Conservation (phyloP, 495 filamentous ascomycete species). For the Podospora tetraspora region DNA sequence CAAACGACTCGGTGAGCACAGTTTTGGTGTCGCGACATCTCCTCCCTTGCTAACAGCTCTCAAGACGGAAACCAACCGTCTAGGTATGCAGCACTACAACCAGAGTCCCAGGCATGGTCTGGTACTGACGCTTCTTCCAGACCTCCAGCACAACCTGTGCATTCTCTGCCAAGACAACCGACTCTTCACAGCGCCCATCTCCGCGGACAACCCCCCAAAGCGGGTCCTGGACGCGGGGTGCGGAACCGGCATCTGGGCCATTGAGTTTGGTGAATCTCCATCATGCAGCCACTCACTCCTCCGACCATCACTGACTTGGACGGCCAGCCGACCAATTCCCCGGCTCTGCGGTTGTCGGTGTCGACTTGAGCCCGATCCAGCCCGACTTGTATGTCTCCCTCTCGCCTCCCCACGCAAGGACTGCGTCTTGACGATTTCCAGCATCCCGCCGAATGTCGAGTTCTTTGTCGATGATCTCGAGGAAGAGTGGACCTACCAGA, state of each 20-base stretch:
- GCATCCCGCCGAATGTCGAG: constrained; percentile 42
- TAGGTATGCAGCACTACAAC: not conserved
- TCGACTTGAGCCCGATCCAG: constrained; percentile 45
- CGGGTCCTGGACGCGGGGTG: constrained; percentile 46
- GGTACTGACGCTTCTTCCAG: constrained; percentile 9
- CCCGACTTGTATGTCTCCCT: constrained; percentile 30
- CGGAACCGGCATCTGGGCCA: constrained; percentile 47
- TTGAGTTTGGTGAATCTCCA: constrained; percentile 37
- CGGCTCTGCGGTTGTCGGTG: constrained; percentile 10
- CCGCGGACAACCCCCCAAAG: constrained; percentile 29
- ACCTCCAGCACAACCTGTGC: constrained; percentile 47
- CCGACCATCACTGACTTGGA: not conserved
- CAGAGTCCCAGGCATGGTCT: no score
- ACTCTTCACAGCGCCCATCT: constrained; percentile 30
- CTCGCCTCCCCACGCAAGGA: not conserved
- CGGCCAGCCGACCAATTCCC: constrained; percentile 3
- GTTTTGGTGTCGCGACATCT: not conserved
- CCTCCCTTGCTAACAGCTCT: not conserved
- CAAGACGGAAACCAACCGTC: not conserved
- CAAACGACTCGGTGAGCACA: constrained; percentile 1
- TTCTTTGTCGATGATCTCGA: constrained; percentile 49
- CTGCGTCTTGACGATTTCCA: not conserved
- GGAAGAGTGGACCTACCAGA: constrained; percentile 39
- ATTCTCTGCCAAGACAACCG: constrained; percentile 38
- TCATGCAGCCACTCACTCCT: not conserved